These are phyloP conservation scores for Boletus vinaceobasis DNA, from an alignment of 768 basidiomycete species.

Conservation along the genomic window DNA sequence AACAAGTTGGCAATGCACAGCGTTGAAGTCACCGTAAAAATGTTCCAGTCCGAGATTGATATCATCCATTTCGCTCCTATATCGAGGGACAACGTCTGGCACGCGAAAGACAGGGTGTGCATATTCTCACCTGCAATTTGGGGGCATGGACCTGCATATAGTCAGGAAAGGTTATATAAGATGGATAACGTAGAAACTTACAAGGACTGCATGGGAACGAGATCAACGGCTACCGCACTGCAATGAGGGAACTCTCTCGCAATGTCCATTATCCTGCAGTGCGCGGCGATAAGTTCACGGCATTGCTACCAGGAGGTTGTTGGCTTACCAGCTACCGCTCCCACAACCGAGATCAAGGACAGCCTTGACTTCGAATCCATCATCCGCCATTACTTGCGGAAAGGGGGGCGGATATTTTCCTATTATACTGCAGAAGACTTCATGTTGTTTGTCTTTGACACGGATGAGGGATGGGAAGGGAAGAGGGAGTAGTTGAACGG, in stretches of 20 bases:
- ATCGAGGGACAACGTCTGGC: constrained; percentile 6
- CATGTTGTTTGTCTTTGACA: constrained; percentile 60
- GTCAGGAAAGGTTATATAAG: constrained; percentile 17
- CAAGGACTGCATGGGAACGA: constrained; percentile 76
- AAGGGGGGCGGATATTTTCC: constrained; percentile 66
- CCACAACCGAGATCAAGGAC: constrained; percentile 78
- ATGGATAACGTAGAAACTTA: constrained; percentile 34
- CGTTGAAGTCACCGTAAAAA: constrained; percentile 75
- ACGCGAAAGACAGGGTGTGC: neutral
- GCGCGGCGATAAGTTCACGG: constrained; percentile 8
- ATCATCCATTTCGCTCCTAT: constrained; percentile 79
- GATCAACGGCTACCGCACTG: constrained; percentile 69
- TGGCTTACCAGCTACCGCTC: constrained; percentile 65
- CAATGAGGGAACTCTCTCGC: constrained; percentile 71
- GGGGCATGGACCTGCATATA: constrained; percentile 55
- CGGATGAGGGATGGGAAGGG: constrained; percentile 8
- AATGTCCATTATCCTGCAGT: constrained; percentile 73
- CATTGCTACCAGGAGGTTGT: neutral
- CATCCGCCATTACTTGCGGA: constrained; percentile 55
- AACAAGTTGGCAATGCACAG: constrained; percentile 69
- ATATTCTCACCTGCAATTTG: constrained; percentile 57
- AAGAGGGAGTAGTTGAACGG: constrained; percentile 19
- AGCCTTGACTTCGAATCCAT: constrained; percentile 56
- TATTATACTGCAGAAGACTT: constrained; percentile 59
- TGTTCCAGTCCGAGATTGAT: constrained; percentile 83